These are phyloP conservation scores for Mycena kentingensis DNA, from an alignment of 768 basidiomycete species.

Conservation along the genomic window DNA sequence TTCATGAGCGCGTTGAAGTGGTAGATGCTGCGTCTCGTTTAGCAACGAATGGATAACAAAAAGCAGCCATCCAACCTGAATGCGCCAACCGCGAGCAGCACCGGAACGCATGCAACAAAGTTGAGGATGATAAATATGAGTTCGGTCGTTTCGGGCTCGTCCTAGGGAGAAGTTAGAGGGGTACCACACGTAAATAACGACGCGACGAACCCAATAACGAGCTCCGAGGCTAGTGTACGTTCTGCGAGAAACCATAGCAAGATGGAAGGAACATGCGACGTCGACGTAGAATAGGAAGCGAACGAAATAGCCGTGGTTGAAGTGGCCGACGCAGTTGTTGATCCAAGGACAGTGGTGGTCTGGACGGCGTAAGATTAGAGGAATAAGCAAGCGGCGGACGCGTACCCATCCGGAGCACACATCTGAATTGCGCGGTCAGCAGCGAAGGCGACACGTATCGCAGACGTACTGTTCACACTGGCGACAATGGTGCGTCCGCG, in stretches of 20 bases:
- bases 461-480: constrained; percentile 73
- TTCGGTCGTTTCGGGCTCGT: constrained; percentile 66
- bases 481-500: constrained; percentile 90
- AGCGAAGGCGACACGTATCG: not conserved
- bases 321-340: constrained; percentile 92
- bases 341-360: constrained; percentile 95
- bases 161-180: constrained; percentile 42
- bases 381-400: constrained; percentile 24
- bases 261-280: constrained; percentile 84
- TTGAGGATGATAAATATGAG: constrained; percentile 88
- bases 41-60: not conserved
- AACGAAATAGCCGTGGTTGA: constrained; percentile 86
- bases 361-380: constrained; percentile 28
- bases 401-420: constrained; percentile 87
- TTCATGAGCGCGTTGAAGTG: constrained; percentile 76
- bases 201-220: constrained; percentile 54
- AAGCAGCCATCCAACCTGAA: constrained; percentile 64
- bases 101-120: constrained; percentile 82
- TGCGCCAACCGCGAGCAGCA: constrained; percentile 81
- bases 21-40: constrained; percentile 60
- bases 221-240: constrained; percentile 49
- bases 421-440: constrained; percentile 43
- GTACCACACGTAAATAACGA: not conserved
- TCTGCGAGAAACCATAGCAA: constrained; percentile 76
- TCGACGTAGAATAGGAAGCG: constrained; percentile 94